Conservation (phyloP, 2,329 filamentous ascomycete species). For the Colletotrichum neosansevieriae region DNA sequence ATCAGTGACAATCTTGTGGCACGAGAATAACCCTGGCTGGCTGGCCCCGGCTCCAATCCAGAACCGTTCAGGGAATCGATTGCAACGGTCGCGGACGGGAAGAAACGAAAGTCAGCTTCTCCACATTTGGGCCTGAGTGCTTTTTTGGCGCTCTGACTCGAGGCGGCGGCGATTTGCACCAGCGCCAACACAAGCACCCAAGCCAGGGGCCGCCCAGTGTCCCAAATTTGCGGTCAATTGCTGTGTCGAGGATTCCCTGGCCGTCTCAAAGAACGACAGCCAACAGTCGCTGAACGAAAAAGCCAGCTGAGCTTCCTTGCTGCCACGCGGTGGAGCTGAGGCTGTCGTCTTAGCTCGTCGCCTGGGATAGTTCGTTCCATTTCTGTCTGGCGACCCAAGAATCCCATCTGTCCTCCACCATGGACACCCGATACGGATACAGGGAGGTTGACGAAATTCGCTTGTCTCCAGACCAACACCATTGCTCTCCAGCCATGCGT, state of each 20-base stretch:
- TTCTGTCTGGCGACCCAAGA: conserved; percentile 14
- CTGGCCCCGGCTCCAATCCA: neutral
- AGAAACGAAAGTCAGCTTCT: conserved; percentile 42
- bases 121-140: conserved; percentile 55
- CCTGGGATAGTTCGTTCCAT: conserved; percentile 11
- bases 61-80: conserved; percentile 18
- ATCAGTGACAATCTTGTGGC: conserved; percentile 10
- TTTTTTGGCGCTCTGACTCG: conserved; percentile 46
- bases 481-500: neutral
- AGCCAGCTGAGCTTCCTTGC: conserved; percentile 34
- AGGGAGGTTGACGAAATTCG: conserved; percentile 11
- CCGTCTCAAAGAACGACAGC: conserved; percentile 24
- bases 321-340: conserved; percentile 31
- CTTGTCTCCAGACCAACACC: conserved; percentile 4
- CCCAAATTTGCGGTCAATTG: conserved; percentile 28
- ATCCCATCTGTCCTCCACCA: neutral
- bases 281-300: conserved; percentile 21
- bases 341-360: conserved; percentile 20
- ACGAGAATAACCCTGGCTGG: conserved; percentile 11
- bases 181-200: conserved; percentile 29
- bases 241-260: conserved; percentile 27
- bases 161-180: conserved; percentile 37
- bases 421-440: neutral
- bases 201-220: conserved; percentile 25
- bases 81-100: conserved; percentile 40